phyloP scores from a whole-genome alignment of 2,329 filamentous ascomycete species.

The Neurospora sp. region DNA sequence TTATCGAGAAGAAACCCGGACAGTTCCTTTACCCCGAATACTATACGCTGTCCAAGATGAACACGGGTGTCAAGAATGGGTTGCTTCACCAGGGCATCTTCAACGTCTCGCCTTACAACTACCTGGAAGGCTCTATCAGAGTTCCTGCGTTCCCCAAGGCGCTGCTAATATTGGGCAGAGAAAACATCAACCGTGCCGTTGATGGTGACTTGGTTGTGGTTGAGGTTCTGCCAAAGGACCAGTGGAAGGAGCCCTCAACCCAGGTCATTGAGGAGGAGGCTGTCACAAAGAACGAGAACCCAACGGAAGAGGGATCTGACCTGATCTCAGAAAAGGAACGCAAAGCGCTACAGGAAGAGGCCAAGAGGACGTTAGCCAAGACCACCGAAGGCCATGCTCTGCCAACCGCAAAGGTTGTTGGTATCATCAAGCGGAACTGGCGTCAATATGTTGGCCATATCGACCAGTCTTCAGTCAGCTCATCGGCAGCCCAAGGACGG shows the following conservation, averaged over 20 bases:
- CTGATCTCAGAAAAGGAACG: conserved; percentile 85
- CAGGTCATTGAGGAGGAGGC: conserved; percentile 94
- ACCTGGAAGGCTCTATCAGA: conserved; percentile 85
- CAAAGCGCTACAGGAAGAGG: conserved; percentile 81
- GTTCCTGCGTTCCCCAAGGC: conserved; percentile 85
- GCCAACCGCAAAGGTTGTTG: conserved; percentile 85
- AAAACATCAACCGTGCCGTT: conserved; percentile 91
- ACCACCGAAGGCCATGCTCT: conserved; percentile 68
- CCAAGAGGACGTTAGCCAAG: conserved; percentile 72
- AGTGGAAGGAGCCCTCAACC: conserved; percentile 93
- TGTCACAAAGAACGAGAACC: conserved; percentile 86
- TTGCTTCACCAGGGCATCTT: conserved; percentile 90
- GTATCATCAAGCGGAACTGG: conserved; percentile 93
- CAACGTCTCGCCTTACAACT: conserved; percentile 96
- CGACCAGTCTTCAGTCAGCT: conserved; percentile 73
- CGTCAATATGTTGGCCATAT: conserved; percentile 95
- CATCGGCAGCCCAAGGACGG: conserved; percentile 62
- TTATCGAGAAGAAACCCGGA: conserved; percentile 51
- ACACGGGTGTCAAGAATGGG: conserved; percentile 83
- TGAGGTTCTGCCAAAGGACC: conserved; percentile 83
- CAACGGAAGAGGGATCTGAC: conserved; percentile 62
- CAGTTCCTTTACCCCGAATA: conserved; percentile 84
- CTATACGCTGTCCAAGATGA: conserved; percentile 79
- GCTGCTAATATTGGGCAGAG: conserved; percentile 77
- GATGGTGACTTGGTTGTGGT: conserved; percentile 90